Evolutionary conservation across 805 yeast species (phyloP), one percentile per base, ranked within the genome.

Genomic region (Yarrowia bubula): DNA sequence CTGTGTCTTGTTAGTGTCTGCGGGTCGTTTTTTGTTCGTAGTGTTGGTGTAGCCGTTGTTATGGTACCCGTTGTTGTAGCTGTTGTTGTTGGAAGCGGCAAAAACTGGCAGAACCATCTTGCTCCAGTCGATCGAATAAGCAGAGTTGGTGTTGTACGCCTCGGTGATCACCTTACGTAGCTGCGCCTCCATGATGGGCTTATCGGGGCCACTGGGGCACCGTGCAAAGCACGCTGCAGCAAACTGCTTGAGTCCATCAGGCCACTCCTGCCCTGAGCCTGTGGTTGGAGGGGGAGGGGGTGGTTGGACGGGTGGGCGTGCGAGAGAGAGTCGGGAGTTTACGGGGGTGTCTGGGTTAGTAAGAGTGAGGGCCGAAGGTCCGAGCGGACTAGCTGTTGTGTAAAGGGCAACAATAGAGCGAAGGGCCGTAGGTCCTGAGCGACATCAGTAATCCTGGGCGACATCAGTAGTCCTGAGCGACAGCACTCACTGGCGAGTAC

Each of bases 51-150:
- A n/a, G 35, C 15, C 15, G 22, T 18, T 35, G 17, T 31, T 31
- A n/a, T 5, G 31, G 38, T 28, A 44, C 18, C 50, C 50, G 18
- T 48, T 48, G 32, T 48, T 48, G 63, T 43, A 48, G 17, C 55
- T 41, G 55, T 48, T 57, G 31, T 43, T 35, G 37, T n/a, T 32
- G 17, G 43, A 8, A 38, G 37, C 43, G 51, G 53, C 41, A 15
- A 53, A 69, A 53, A 80, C 68, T 1, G 90, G 90, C 6, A 87
- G 68, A 35, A 74, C 73, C 71, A 84, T 85, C 10, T 55, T 68
- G 3, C 70, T 71, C 92, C 92, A 87, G 66, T 85, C 81, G 67
- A 83, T 85, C 0, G 73, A 68, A 75, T 81, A 78, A 3, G 86
- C 69, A 44, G 78, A 78, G 22, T 76, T 75, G 53, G 77, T 75